These are phyloP conservation scores for Schizochytrium sp. DNA, from an alignment of 108 stramenopile genomes.

Conservation along the genomic window DNA sequence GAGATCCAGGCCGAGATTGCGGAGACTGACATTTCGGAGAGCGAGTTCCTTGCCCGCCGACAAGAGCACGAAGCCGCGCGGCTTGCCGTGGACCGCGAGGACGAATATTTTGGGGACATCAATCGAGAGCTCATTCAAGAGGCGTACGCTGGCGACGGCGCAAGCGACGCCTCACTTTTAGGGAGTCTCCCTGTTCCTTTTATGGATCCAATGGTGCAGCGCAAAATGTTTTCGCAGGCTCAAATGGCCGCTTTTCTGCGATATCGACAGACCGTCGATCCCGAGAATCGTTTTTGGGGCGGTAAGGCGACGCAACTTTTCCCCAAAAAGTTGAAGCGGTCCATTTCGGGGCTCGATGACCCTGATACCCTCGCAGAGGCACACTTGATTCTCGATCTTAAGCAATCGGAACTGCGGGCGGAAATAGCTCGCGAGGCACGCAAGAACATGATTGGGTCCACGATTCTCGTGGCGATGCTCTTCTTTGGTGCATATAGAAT, in stretches of 20 bases:
- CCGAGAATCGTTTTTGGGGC: conserved; percentile 7
- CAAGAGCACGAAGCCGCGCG: neutral
- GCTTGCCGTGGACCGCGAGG: neutral
- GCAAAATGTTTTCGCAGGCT: neutral
- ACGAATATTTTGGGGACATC: neutral
- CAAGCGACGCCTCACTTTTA: neutral
- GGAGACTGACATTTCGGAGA: neutral
- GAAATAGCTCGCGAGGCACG: neutral
- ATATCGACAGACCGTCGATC: neutral
- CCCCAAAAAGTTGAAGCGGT: neutral
- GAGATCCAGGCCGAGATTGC: neutral
- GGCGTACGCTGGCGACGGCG: neutral
- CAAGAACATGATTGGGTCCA: neutral
- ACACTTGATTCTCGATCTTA: neutral
- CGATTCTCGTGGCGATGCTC: neutral
- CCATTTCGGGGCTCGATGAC: neutral
- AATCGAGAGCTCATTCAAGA: neutral
- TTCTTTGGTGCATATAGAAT: neutral
- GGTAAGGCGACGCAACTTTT: neutral
- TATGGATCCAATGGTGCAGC: neutral
- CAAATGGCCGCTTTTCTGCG: neutral
- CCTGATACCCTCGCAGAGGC: neutral
- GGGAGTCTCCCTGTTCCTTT: neutral
- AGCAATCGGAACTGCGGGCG: neutral
- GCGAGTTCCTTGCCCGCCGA: neutral